Evolutionary conservation across 192 early-diverging fungal species (phyloP), one percentile per base, ranked within the genome.

Genomic region (Podila verticillata): DNA sequence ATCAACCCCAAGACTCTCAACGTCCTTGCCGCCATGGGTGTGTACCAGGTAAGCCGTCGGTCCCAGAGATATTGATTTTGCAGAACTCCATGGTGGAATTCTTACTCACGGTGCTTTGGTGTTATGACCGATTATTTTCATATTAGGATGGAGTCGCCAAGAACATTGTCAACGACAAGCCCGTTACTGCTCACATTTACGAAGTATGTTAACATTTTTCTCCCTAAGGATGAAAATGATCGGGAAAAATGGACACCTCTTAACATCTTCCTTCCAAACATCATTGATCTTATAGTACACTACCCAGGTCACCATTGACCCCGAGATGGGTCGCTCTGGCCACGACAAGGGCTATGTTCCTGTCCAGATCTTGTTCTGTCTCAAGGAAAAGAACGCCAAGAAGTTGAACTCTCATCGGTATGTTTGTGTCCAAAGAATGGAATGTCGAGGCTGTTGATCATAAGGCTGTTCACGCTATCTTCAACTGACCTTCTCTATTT

Each of bases 381-480:
- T 97, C 9, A 97, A 97, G 81, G 95, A 97, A 83, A 94, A 95
- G 85, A 97, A 97, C 73, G 90, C 91, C 66, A 97, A 96, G 81
- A 96, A 96, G 82, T 92, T 96, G 75, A 96, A 93, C 65, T 93
- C 89, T 30, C 91, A 92, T 84, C 85, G 96, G 61, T 90, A 78
- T 93, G 95, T 94, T 92, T 78, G 92, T 93, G 26, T 24, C 15
- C 13, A 4, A 7, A 20, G 48, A 51, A 57, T 15, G 2, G 31
- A 28, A 20, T 29, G 10, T 20, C 63, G 48, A 48, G 48, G 20
- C 29, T 61, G 32, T 2, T 56, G 22, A 35, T 54, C 10, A 54
- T 30, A 44, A 12, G 15, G 22, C 57, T 49, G 32, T 58, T 44
- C 39, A 44, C 10, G 28, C 12, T 48, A 4, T 57, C 34, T 48